Percentiles rank a stretch among this genome's conserved stretches.
Evolutionary conservation across 148 eudicot genomes (phyloP).

Genomic region (Heliosperma pusillum): DNA sequence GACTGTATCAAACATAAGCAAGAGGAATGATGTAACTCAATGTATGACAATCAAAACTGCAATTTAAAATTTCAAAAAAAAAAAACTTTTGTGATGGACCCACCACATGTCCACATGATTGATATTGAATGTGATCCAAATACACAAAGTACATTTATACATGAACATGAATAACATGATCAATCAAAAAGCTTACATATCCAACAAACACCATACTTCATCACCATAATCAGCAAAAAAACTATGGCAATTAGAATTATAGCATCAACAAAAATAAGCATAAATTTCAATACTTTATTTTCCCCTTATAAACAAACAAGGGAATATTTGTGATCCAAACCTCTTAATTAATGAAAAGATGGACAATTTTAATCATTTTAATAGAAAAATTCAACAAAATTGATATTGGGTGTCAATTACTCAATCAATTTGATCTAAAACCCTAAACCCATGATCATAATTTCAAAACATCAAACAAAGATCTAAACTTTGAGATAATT

Average conservation of each 20-base stretch:
- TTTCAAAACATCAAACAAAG: background rate
- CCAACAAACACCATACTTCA: background rate
- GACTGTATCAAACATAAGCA: background rate
- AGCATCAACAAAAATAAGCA: background rate
- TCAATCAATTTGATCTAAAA: slow-evolving; percentile 14
- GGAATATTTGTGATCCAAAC: slow-evolving; percentile 13
- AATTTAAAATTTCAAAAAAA: slow-evolving; percentile 7
- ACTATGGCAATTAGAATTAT: background rate
- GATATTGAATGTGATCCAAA: slow-evolving; percentile 14
- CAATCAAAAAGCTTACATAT: slow-evolving; percentile 8
- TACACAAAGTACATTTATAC: slow-evolving; percentile 6
- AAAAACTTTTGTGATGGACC: slow-evolving; percentile 7
- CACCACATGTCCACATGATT: slow-evolving; percentile 18
- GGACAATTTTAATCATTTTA: background rate
- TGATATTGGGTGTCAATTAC: no score
- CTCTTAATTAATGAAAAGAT: slow-evolving; percentile 1
- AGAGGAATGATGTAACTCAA: background rate
- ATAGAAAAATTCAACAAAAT: background rate
- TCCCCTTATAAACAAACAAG: background rate
- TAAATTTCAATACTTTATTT: background rate
- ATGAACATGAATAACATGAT: no score
- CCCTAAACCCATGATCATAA: slow-evolving; percentile 18
- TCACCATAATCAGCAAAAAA: background rate
- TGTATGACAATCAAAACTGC: no score
- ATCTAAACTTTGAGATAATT: background rate